Base-by-base conservation (phyloP, 129 eudicot genomes). In the Flaveria ramosissima region DNA sequence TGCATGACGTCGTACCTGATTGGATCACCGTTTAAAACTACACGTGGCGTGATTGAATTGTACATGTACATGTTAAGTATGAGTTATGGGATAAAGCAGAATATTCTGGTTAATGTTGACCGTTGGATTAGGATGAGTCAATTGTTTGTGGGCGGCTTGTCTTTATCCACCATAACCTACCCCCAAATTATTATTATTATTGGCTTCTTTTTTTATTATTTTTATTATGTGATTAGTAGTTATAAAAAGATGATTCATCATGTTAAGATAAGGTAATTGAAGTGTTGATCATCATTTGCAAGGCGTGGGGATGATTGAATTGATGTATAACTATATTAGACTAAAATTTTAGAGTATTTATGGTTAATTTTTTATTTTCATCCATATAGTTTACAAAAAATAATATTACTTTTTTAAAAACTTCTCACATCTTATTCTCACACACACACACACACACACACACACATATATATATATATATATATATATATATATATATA, bases 11-110 rank as follows among this genome's bases (percentile, higher is more conserved):
- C 7, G 61, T 62, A 15, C 53, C 16, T 13, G 73, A 72, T 73
- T 10, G 73, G 75, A 82, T 77, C 52, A 55, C 56, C 36, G 36
- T 27, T 72, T 48, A n/a, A n/a, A 21, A 20, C 17, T 45, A 60
- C 83, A 83, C 81, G 78, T 83, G 87, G 81, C 84, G 87, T 83
- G 78, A 81, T 74, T 7, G 87, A 79, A 79, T 83, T 83, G 84
- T 79, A 8, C 17, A 78, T 71, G 66, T 59, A 46, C 32, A 72
- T 47, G 64, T 17, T 32, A 36, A 36, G 41, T 36, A 3, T 0
- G 4, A 36, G 41, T 36, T 36, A 24, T 76, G 8, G 9, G 81
- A 73, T 78, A 65, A 73, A 78, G 42, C 26, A 51, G 81, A 83
- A 83, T 83, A 78, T 83, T 74, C 81, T 52, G 9, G 17, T 53